Base-by-base conservation (phyloP, 225 moss, liverwort and hornwort genomes). In the Pseudoscleropodium purum region DNA sequence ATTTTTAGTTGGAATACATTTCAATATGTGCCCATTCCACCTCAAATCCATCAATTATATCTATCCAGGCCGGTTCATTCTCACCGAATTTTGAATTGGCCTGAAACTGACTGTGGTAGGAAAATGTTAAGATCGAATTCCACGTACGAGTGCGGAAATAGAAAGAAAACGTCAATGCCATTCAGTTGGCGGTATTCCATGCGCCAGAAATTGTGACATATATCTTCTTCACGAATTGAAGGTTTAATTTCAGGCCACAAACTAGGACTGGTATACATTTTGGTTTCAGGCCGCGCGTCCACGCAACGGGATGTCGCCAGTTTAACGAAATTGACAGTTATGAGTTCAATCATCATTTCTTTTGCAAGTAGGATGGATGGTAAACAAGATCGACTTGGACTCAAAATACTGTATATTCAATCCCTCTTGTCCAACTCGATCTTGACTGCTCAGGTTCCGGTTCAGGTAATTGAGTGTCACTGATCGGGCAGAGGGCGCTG, bases 391-490 rank as follows among this genome's bases (percentile, higher is more conserved):
- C 80, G n/a, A 59, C 69, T 70, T 52, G 11, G 17, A 79, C 56
- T 79, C 16, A 2, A 57, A 56, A 47, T 47, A 45, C 8, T 45
- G 45, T 56, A 57, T 17, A 47, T 25, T 36, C 80, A 24, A 25
- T 47, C n/a, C 49, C 74, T 37, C 80, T 49, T 79, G 56, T 26
- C n/a, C 79, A 56, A 79, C 70, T 62, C 78, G 43, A 78, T 78
- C 84, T 70, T 39, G 84, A 15, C 73, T 59, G 73, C 43, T 73
- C 73, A 74, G 60, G 61, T 85, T 74, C 59, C 23, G 54, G 51
- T 83, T 84, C 82, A 82, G 82, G 91, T 86, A 54, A 82, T 82
- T 61, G 91, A 89, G 68, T 86, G 89, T 30, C 81, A 30, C 60
- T 61, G 61, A 47, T 47, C 47, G 47, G 79, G 11, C 11, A 61